These are phyloP conservation scores for Phytophthora macrochlamydospora DNA, from an alignment of 352 stramenopile species.

Conservation along the genomic window DNA sequence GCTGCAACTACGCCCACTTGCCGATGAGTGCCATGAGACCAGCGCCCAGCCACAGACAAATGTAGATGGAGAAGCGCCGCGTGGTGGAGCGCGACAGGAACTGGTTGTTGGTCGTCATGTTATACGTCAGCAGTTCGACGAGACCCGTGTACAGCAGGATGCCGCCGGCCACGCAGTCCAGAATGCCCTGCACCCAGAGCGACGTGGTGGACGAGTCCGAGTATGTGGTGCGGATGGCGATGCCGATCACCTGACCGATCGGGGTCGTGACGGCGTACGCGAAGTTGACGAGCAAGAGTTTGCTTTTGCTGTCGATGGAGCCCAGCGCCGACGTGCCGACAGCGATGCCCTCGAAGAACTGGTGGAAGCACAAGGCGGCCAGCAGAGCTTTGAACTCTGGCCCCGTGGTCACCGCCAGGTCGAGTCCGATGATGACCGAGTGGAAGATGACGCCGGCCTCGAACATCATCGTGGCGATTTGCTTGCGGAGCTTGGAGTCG, in stretches of 20 bases:
- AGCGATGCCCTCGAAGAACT: constrained; percentile 79
- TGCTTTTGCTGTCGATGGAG: constrained; percentile 43
- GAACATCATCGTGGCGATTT: no score
- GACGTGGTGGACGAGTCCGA: constrained; percentile 47
- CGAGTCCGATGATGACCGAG: no score
- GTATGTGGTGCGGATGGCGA: constrained; percentile 58
- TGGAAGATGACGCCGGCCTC: no score
- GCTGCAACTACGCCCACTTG: constrained; percentile 55
- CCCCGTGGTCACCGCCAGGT: no score
- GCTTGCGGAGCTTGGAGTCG: no score
- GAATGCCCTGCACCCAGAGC: constrained; percentile 63
- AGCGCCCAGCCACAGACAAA: constrained; percentile 58
- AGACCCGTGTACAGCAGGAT: no score
- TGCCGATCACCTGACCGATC: constrained; percentile 59
- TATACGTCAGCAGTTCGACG: constrained; percentile 70
- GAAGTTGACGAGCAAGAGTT: constrained; percentile 51
- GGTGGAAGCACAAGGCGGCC: constrained; percentile 70
- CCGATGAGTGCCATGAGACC: constrained; percentile 68
- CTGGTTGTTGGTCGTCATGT: constrained; percentile 68
- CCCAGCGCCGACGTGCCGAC: constrained; percentile 51
- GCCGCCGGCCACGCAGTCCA: constrained; percentile 39
- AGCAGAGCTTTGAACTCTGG: constrained; percentile 64
- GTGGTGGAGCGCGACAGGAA: constrained; percentile 44
- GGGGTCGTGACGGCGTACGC: constrained; percentile 63
- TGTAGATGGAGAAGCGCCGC: constrained; percentile 50